These are phyloP conservation scores for Penicillium psychrofluorescens DNA, from an alignment of 495 filamentous ascomycete genomes.

Conservation along the genomic window DNA sequence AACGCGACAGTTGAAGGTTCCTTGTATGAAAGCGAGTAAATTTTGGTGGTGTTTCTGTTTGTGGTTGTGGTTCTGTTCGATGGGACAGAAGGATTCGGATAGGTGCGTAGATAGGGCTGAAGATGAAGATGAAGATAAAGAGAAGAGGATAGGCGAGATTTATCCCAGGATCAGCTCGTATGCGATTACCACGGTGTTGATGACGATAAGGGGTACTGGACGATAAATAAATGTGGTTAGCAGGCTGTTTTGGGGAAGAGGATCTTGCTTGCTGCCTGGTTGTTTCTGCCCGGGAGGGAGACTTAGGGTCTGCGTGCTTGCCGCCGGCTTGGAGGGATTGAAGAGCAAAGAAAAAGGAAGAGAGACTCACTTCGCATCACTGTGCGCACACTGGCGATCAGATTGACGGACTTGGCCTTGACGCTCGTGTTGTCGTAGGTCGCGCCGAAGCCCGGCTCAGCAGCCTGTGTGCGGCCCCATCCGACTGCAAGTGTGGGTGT, in stretches of 20 bases:
- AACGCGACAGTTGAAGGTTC: too few species aligned
- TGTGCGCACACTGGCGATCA: conserved; percentile 86
- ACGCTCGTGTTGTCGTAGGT: conserved; percentile 66
- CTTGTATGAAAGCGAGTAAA: too few species aligned
- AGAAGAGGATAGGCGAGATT: conserved; percentile 15
- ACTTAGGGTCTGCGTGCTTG: not conserved
- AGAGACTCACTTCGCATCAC: conserved; percentile 81
- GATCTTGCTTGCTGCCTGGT: conserved; percentile 6
- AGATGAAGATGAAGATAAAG: not conserved
- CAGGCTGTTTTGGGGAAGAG: not conserved
- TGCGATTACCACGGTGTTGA: conserved; percentile 84
- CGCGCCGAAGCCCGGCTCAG: conserved; percentile 69
- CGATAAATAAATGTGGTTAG: too few species aligned
- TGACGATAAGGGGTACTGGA: conserved; percentile 84
- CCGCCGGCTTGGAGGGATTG: not conserved
- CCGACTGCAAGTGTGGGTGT: conserved; percentile 52
- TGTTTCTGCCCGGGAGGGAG: not conserved
- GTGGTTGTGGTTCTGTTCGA: too few species aligned
- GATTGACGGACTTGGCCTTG: conserved; percentile 78
- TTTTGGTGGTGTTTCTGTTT: too few species aligned
- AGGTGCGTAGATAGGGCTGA: not conserved
- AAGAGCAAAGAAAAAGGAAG: not conserved
- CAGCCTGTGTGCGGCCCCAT: conserved; percentile 54
- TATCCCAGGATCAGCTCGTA: conserved; percentile 86
- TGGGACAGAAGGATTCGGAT: too few species aligned